Conservation (phyloP, 208 protist species). For the Wallacemonas sp. region DNA sequence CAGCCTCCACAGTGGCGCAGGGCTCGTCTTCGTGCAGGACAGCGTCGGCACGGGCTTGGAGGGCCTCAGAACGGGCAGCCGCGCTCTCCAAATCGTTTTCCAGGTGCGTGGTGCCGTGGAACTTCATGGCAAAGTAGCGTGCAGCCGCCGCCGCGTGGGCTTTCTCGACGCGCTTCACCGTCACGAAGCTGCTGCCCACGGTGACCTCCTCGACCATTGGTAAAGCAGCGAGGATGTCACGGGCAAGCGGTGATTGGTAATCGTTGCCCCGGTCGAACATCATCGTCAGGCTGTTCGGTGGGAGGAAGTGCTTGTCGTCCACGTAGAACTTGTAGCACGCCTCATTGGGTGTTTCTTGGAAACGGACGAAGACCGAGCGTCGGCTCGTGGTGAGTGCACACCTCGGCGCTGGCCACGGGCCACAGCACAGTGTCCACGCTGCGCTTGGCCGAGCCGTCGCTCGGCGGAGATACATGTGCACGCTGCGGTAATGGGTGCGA, state of each 20-base stretch:
- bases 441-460: too few species aligned
- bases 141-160: conserved; percentile 57
- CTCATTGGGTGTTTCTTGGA: conserved; percentile 81
- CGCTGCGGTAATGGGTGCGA: too few species aligned
- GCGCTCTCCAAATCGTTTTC: conserved; percentile 13
- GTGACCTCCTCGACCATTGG: conserved; percentile 91
- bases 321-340: conserved; percentile 87
- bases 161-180: conserved; percentile 69
- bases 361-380: conserved; percentile 66
- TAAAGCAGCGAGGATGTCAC: conserved; percentile 53
- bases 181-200: conserved; percentile 71
- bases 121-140: conserved; percentile 59
- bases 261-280: conserved; percentile 76
- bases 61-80: conserved; percentile 41
- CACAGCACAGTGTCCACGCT: background rate
- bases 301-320: conserved; percentile 56
- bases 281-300: conserved; percentile 44
- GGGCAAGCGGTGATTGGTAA: conserved; percentile 78
- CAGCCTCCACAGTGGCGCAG: background rate
- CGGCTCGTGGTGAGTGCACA: background rate
- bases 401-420: background rate
- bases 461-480: too few species aligned
- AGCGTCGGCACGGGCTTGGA: conserved; percentile 47
- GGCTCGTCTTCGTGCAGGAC: conserved; percentile 10
- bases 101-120: conserved; percentile 23